phyloP scores from a whole-genome alignment of 1,284 basidiomycete genomes.

The Erythrobasidium hasegawianum region DNA sequence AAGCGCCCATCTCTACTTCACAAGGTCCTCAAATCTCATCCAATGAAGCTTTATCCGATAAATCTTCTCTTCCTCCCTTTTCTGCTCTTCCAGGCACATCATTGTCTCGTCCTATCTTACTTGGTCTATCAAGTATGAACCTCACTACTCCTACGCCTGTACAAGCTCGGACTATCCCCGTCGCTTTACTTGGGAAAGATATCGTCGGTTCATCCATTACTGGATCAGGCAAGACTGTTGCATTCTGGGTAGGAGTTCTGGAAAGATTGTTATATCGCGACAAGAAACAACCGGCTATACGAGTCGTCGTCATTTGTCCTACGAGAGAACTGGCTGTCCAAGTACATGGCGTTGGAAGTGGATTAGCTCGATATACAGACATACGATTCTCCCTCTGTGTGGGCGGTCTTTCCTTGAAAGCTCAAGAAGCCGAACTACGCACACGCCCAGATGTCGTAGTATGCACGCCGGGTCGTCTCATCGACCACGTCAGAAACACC shows the following conservation, averaged over 20 bases:
- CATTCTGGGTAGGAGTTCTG: slow-evolving; percentile 89
- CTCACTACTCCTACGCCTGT: slow-evolving; percentile 90
- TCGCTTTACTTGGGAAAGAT: slow-evolving; percentile 88
- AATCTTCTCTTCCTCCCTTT: slow-evolving; percentile 56
- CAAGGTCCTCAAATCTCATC: slow-evolving; percentile 14
- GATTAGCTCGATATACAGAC: slow-evolving; percentile 80
- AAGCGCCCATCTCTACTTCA: slow-evolving; percentile 59
- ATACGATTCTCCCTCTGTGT: slow-evolving; percentile 82
- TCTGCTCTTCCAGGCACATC: slow-evolving; percentile 53
- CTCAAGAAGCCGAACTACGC: slow-evolving; percentile 79
- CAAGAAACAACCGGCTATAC: slow-evolving; percentile 74
- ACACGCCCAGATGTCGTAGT: slow-evolving; percentile 87
- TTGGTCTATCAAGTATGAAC: slow-evolving; percentile 74
- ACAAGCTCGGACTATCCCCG: slow-evolving; percentile 85
- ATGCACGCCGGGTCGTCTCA: slow-evolving; percentile 91
- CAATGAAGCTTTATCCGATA: slow-evolving; percentile 67
- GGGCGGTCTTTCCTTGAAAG: slow-evolving; percentile 84
- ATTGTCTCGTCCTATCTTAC: slow-evolving; percentile 81
- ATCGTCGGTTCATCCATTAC: slow-evolving; percentile 92
- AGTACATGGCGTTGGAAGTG: slow-evolving; percentile 84
- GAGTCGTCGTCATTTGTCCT: slow-evolving; percentile 86
- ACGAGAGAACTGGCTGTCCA: slow-evolving; percentile 93
- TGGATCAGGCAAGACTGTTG: slow-evolving; percentile 94
- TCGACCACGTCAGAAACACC: slow-evolving; percentile 95
- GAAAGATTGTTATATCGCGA: slow-evolving; percentile 87